Percentiles rank a stretch among this genome's conserved stretches.
These are phyloP conservation scores for Brachypodium distachyon DNA, from an alignment of 202 grass and related monocot species.

Conservation along the genomic window DNA sequence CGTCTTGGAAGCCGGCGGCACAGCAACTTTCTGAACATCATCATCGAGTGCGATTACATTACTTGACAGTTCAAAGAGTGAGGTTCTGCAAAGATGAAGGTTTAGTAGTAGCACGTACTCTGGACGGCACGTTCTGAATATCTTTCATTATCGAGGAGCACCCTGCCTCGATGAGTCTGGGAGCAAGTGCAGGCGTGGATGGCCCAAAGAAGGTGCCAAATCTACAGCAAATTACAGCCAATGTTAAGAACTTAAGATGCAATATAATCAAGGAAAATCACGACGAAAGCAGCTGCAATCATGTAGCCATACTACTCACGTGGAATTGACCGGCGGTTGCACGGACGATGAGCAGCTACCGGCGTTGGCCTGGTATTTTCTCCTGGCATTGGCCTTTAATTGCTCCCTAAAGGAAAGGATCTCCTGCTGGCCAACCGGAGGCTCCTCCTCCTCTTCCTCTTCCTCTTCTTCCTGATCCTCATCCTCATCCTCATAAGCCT, in stretches of 20 bases:
- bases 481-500: neutral
- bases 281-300: neutral
- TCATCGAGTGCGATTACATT: neutral
- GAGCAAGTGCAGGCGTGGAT: conserved; percentile 54
- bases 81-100: neutral
- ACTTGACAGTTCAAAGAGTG: neutral
- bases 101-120: neutral
- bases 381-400: conserved; percentile 41
- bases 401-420: conserved; percentile 52
- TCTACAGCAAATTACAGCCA: neutral
- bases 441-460: conserved; percentile 12
- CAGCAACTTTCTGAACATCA: conserved; percentile 29
- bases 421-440: conserved; percentile 31
- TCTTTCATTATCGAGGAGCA: conserved; percentile 43
- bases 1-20: conserved; percentile 13
- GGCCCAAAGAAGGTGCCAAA: conserved; percentile 91
- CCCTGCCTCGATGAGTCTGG: conserved; percentile 71
- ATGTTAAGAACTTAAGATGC: neutral
- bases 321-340: neutral
- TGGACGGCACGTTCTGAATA: neutral
- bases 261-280: neutral
- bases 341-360: neutral
- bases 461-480: conserved; percentile 6
- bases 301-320: conserved; percentile 13
- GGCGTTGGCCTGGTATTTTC: conserved; percentile 16